Base-by-base conservation (phyloP, 1,139 yeast genomes). In the Nakaseomyces kungkrabaensis region DNA sequence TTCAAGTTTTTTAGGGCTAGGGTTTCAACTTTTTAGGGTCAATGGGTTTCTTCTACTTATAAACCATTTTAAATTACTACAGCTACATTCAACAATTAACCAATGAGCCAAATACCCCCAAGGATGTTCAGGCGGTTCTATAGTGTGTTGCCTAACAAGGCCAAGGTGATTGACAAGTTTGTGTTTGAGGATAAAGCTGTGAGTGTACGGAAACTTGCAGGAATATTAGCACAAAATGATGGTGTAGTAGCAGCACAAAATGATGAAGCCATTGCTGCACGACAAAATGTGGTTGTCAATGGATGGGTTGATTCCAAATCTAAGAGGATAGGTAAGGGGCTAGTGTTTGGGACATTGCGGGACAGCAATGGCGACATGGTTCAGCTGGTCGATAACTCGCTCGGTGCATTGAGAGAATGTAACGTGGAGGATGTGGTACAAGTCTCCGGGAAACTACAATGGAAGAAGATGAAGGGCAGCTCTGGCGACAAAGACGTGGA, bases 281-380 rank as follows among this genome's bases (percentile, higher is more conserved):
- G 22, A 17, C 1, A 29, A 9, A 31, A 38, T 6, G 68, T 76
- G 9, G 68, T 72, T 1, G 59, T 86, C 24, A 77, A 85, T 59
- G 97, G 97, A 0, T 94, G 96, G 85, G 75, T 90, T 26, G 80
- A 87, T 59, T 73, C 77, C 38, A 82, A 82, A 56, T 92, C 96
- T 0, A 75, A 78, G 65, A 74, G 78, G 69, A 67, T 81, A 25
- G 75, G 82, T n/a, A 78, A 77, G 50, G 67, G 67, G 10, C 67
- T 82, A 42, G 71, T 74, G 3, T 90, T 90, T 71, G 94, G 85
- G 1, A 79, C 77, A 34, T 66, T 90, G 27, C 72, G 97, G 54
- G 97, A 89, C 64, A 61, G 72, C 31, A 71, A 79, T 49, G 96
- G 96, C 0, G 78, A 79, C 48, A 58, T 68, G 7, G 75, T 83